phyloP scores from a whole-genome alignment of 495 filamentous ascomycete genomes.

The Podospora bellae-mahoneyi region DNA sequence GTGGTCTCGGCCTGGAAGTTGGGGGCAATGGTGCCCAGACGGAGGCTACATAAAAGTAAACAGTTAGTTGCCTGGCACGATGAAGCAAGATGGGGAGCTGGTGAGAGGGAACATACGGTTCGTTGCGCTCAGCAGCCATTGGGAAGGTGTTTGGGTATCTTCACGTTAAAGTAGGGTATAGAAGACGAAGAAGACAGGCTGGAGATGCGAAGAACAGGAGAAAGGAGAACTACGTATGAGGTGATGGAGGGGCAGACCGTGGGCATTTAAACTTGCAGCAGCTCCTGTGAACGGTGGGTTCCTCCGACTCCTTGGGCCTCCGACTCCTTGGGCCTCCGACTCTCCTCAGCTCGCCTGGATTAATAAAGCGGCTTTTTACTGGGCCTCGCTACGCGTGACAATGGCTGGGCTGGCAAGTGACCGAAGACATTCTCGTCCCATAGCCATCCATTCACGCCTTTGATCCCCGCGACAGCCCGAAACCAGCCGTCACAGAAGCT shows the following conservation, averaged over 20 bases:
- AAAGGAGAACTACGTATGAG: conserved; percentile 3
- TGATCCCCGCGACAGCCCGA: conserved; percentile 8
- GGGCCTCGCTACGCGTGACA: not conserved
- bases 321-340: not conserved
- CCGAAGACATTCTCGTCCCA: conserved; percentile 3
- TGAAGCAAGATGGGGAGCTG: not conserved
- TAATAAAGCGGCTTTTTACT: conserved; percentile 18
- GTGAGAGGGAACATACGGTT: conserved; percentile 45
- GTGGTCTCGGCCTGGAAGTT: conserved; percentile 95
- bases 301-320: not conserved
- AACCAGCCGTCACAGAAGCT: conserved; percentile 3
- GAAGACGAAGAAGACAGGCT: conserved; percentile 9
- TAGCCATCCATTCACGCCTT: not conserved
- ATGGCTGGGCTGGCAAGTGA: not conserved
- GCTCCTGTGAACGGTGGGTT: conserved; percentile 3
- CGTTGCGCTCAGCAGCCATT: conserved; percentile 51
- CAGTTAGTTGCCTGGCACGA: not conserved
- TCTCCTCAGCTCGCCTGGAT: conserved; percentile 6
- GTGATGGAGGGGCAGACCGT: conserved; percentile 12
- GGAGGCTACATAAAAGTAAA: conserved; percentile 54
- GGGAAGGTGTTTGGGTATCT: conserved; percentile 30
- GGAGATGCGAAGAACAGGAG: conserved; percentile 8
- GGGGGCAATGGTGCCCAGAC: conserved; percentile 84
- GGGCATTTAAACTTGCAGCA: conserved; percentile 9
- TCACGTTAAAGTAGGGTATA: not conserved